Evolutionary conservation across 495 filamentous ascomycete genomes (phyloP), one percentile per base, ranked within the genome.

Genomic region (Xylaria nigripes): DNA sequence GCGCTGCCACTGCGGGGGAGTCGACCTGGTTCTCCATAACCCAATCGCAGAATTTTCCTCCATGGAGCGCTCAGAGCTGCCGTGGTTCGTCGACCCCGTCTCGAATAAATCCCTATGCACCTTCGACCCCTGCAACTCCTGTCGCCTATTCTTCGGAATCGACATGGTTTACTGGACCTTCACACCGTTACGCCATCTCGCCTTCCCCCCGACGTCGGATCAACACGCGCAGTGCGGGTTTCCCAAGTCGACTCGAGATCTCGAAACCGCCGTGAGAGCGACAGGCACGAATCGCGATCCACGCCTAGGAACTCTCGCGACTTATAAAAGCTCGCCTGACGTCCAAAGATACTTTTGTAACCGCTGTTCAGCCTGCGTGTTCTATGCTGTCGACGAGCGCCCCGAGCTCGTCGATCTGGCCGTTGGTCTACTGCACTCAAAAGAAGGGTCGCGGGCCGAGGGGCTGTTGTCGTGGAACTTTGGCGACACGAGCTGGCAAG

Each of bases 311-410:
- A 74, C 73, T 2, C 64, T 79, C 36, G 70, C 71, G 18, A 64
- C 61, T 21, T 81, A 78, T 49, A 51, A 57, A 5, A 77, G 72
- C 9, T 75, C 71, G 1, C 53, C 68, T 19, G 73, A 65, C 19
- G 72, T 78, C 0, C 65, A 72, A 41, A 66, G 79, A 6, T 77
- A 76, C 21, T 80, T 79, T 56, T 84, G 81, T 61, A 60, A 68
- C 8, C 64, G 53, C 3, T 84, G 81, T 56, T 77, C 77, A 10
- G 77, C 79, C 1, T 68, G 62, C 10, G 69, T 78, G 6, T 81
- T 82, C 42, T 82, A 72, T 57, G 68, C 61, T 6, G 60, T 56
- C 16, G 70, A 72, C 18, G 65, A 63, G 6, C 61, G 77, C 45
- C 67, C 70, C 1, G 61, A 70, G 2, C 61, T 80, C 24, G 68